A percentile compares a stretch with the other conserved stretches of the same genome.
These are phyloP conservation scores for Phialocephala subalpina DNA, from an alignment of 2,329 filamentous ascomycete genomes.

Conservation along the genomic window DNA sequence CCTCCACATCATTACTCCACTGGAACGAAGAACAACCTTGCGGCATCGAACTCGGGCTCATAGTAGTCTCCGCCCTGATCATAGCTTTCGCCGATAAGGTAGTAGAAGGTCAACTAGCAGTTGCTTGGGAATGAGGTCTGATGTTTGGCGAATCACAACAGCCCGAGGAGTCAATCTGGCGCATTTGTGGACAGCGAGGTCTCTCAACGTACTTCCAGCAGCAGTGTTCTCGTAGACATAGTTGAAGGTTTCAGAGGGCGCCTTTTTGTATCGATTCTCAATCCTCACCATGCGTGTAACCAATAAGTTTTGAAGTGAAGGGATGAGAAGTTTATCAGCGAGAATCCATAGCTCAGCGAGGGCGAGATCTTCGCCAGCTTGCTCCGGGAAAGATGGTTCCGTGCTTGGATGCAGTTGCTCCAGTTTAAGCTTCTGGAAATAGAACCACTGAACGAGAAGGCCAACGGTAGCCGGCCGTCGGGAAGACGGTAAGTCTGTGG, in stretches of 20 bases:
- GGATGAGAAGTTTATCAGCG: not conserved
- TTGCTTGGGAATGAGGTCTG: not conserved
- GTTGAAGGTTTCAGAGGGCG: not conserved
- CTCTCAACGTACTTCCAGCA: not conserved
- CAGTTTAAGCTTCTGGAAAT: not conserved
- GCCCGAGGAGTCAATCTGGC: not conserved
- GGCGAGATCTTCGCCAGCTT: not conserved
- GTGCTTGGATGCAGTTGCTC: not conserved
- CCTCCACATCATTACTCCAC: no score
- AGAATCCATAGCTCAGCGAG: not conserved
- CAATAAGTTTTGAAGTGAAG: not conserved
- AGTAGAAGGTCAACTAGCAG: not conserved
- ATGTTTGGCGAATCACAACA: not conserved
- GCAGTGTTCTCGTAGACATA: not conserved
- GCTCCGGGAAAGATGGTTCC: not conserved
- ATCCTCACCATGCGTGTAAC: not conserved
- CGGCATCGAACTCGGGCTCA: no score
- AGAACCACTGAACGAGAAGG: not conserved
- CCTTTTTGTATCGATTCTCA: not conserved
- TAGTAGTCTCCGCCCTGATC: no score
- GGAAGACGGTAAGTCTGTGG: not conserved
- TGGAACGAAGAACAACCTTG: no score
- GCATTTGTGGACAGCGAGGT: not conserved
- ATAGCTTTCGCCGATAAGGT: no score
- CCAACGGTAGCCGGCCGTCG: not conserved